Evolutionary conservation across 2,329 filamentous ascomycete species (phyloP).

Genomic region (Diaporthe helianthi): DNA sequence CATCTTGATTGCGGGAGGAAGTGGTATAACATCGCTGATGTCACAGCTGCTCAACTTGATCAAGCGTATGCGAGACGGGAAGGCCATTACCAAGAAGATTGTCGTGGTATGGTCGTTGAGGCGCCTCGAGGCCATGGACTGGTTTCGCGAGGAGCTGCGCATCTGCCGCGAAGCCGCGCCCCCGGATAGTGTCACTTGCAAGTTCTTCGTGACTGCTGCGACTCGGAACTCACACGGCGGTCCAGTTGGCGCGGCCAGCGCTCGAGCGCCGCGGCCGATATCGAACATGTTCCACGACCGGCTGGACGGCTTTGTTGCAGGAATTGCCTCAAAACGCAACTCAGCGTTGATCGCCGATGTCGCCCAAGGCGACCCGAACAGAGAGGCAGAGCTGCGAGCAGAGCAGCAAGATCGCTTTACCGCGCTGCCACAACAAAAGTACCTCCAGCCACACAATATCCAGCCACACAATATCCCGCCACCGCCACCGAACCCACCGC

Average conservation of each 20-base stretch:
- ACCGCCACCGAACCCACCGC: slow-evolving; percentile 40
- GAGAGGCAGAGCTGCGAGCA: slow-evolving; percentile 77
- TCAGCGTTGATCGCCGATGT: slow-evolving; percentile 84
- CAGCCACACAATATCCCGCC: slow-evolving; percentile 50
- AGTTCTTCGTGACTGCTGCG: slow-evolving; percentile 90
- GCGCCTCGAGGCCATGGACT: slow-evolving; percentile 91
- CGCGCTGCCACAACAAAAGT: slow-evolving; percentile 74
- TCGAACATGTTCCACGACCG: slow-evolving; percentile 83
- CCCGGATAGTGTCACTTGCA: slow-evolving; percentile 86
- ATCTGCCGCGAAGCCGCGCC: slow-evolving; percentile 92
- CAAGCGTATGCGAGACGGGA: slow-evolving; percentile 93
- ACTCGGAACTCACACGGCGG: slow-evolving; percentile 56
- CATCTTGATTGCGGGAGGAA: slow-evolving; percentile 91
- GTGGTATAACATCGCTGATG: slow-evolving; percentile 91
- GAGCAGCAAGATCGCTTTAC: slow-evolving; percentile 88
- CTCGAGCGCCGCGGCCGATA: slow-evolving; percentile 67
- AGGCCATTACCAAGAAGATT: slow-evolving; percentile 89
- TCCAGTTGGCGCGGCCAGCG: slow-evolving; percentile 43
- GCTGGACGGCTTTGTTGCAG: slow-evolving; percentile 86
- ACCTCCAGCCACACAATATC: slow-evolving; percentile 62
- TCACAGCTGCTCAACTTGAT: slow-evolving; percentile 93
- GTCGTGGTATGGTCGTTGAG: slow-evolving; percentile 95
- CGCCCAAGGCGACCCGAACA: slow-evolving; percentile 78
- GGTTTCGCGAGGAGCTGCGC: slow-evolving; percentile 93
- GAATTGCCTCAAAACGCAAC: slow-evolving; percentile 85